A percentile compares a stretch with the other conserved stretches of the same genome.
phyloP scores from a whole-genome alignment of 129 eudicot genomes.

The Sambucus nigra region DNA sequence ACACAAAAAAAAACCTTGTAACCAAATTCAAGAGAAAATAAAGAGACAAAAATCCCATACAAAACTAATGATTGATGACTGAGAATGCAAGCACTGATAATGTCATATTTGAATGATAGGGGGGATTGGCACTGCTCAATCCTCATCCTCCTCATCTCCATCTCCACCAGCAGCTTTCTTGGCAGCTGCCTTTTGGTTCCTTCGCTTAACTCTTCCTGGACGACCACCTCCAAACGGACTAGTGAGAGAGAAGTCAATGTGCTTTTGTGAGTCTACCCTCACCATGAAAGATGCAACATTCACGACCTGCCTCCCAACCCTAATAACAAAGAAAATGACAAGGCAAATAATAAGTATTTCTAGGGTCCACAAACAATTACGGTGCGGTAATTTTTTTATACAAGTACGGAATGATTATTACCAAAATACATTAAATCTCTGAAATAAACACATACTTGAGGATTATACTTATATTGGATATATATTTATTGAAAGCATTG shows the following conservation, averaged over 20 bases:
- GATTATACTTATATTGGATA: too few species aligned
- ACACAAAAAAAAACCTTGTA: too few species aligned
- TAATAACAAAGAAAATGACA: background rate
- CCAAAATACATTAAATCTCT: background rate
- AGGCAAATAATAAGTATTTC: background rate
- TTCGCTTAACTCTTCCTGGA: slow-evolving; percentile 39
- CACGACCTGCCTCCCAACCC: slow-evolving; percentile 46
- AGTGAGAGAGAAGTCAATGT: slow-evolving; percentile 30
- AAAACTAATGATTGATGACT: background rate
- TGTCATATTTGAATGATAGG: background rate
- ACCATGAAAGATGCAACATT: slow-evolving; percentile 34
- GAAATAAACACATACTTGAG: background rate
- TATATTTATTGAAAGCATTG: too few species aligned
- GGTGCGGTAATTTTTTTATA: too few species aligned
- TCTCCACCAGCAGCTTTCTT: slow-evolving; percentile 32
- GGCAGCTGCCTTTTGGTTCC: slow-evolving; percentile 31
- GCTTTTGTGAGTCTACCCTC: slow-evolving; percentile 37
- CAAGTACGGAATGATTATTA: background rate
- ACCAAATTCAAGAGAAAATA: too few species aligned
- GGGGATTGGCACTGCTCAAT: background rate
- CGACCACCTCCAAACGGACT: slow-evolving; percentile 37
- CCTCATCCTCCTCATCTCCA: slow-evolving; percentile 25
- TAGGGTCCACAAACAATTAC: too few species aligned
- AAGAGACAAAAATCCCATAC: background rate
- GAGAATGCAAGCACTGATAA: background rate